A percentile compares a stretch with the other conserved stretches of the same genome.
These are phyloP conservation scores for Pestalotiopsis sp. DNA, from an alignment of 2,329 filamentous ascomycete genomes.

Conservation along the genomic window DNA sequence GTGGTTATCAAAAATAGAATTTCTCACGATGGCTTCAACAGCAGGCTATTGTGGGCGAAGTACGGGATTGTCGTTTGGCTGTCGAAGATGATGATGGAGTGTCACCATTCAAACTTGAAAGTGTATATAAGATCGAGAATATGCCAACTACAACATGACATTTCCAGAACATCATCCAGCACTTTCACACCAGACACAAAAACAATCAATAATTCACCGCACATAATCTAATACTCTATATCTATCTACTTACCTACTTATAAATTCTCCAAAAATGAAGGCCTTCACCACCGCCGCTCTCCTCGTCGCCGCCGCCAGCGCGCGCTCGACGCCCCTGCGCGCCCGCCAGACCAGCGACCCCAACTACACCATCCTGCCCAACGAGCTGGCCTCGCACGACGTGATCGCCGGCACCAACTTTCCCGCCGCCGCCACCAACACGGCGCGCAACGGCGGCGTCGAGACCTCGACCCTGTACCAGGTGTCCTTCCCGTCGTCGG, in stretches of 20 bases:
- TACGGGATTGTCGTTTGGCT: not conserved
- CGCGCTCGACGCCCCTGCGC: not conserved
- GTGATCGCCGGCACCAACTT: conserved; percentile 2
- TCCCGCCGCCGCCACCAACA: not conserved
- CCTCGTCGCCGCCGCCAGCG: conserved; percentile 6
- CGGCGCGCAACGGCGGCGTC: not conserved
- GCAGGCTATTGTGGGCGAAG: not conserved
- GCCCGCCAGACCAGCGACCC: not conserved
- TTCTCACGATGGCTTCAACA: not conserved
- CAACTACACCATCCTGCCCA: not conserved
- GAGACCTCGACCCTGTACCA: conserved; percentile 4
- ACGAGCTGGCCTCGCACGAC: conserved; percentile 4
- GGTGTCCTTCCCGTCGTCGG: not conserved
- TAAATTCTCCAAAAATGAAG: not conserved
- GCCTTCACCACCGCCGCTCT: conserved; percentile 3
- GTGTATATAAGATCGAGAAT: not conserved
- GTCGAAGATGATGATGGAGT: not conserved
- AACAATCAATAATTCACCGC: not conserved
- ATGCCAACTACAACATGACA: not conserved
- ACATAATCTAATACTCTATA: not conserved
- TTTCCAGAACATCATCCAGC: not conserved
- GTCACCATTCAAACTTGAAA: not conserved
- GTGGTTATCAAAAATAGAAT: not conserved
- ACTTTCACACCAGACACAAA: not conserved
- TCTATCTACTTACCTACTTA: not conserved